A percentile compares a stretch with the other conserved stretches of the same genome.
phyloP scores from a whole-genome alignment of 179 eudicot genomes.

The Heliamphora pulchella region DNA sequence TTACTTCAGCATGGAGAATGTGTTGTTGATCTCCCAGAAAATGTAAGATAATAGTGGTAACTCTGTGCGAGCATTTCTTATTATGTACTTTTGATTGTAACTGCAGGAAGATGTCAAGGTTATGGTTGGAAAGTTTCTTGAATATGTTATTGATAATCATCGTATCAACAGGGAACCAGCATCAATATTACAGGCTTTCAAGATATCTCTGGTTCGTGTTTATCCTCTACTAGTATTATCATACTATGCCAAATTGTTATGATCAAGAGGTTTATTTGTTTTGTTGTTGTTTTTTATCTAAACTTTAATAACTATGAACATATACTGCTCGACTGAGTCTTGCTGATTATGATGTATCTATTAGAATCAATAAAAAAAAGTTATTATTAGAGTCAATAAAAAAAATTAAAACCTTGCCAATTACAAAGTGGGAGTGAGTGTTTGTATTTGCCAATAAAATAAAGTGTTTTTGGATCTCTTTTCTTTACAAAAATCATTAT shows the following conservation, averaged over 20 bases:
- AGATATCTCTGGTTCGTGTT: conserved; percentile 72
- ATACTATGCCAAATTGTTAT: neutral
- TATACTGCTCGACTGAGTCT: neutral
- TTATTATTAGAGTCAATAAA: neutral
- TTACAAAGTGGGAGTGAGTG: too few species aligned
- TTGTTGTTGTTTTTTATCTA: neutral
- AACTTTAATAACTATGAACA: neutral
- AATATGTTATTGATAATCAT: conserved; percentile 56
- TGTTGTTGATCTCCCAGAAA: neutral
- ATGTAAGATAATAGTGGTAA: neutral
- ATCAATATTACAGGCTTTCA: conserved; percentile 66
- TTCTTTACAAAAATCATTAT: neutral
- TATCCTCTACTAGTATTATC: conserved; percentile 11
- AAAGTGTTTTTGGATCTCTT: neutral
- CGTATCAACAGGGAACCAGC: conserved; percentile 54
- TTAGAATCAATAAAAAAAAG: neutral
- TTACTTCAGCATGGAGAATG: neutral
- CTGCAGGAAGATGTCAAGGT: conserved; percentile 60
- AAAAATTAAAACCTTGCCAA: too few species aligned
- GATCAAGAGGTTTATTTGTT: neutral
- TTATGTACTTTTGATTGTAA: conserved; percentile 19
- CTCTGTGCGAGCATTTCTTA: conserved; percentile 1
- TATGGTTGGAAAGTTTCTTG: conserved; percentile 51
- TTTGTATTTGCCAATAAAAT: neutral
- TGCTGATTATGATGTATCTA: too few species aligned